These are phyloP conservation scores for Entamoeba dispar DNA, from an alignment of 208 protist genomes.

Conservation along the genomic window DNA sequence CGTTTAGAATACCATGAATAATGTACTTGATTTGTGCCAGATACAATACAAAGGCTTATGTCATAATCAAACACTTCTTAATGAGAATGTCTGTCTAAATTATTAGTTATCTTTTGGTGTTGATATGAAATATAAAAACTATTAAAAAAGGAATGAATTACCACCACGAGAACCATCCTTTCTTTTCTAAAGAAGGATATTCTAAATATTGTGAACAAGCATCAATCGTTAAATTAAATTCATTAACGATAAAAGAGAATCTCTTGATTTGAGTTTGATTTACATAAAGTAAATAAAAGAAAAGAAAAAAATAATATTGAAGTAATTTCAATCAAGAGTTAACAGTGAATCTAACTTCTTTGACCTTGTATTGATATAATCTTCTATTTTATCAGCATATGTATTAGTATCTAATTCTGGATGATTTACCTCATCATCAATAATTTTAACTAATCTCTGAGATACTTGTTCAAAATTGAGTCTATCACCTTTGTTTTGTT, in stretches of 20 bases:
- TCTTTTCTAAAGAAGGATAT: background rate
- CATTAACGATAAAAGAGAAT: too few species aligned
- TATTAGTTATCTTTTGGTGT: too few species aligned
- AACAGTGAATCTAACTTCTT: background rate
- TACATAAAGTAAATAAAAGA: too few species aligned
- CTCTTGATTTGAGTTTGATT: too few species aligned
- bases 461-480: background rate
- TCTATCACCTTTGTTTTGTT: background rate
- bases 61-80: too few species aligned
- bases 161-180: background rate
- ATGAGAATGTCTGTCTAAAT: too few species aligned
- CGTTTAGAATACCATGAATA: too few species aligned
- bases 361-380: background rate
- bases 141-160: background rate
- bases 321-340: too few species aligned
- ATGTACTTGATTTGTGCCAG: too few species aligned
- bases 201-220: background rate
- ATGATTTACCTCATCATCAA: background rate
- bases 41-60: too few species aligned
- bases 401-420: background rate
- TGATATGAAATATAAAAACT: too few species aligned
- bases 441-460: background rate
- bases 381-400: background rate
- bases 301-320: too few species aligned
- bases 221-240: background rate